Evolutionary conservation across 176 grass and related monocot genomes (phyloP).

Genomic region (Elaeis guineensis): DNA sequence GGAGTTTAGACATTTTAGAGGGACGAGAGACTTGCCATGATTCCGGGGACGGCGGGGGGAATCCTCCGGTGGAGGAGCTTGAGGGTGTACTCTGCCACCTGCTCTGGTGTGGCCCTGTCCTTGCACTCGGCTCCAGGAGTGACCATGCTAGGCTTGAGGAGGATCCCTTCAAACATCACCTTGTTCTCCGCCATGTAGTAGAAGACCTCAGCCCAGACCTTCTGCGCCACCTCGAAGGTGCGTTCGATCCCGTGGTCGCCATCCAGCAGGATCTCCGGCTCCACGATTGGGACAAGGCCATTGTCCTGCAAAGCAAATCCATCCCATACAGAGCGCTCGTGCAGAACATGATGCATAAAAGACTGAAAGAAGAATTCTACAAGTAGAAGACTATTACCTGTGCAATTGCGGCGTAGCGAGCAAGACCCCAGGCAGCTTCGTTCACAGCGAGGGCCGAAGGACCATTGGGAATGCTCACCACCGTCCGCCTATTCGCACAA

Average conservation of each 20-base stretch:
- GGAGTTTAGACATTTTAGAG: too few relatives aligned
- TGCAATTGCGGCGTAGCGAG: constrained; percentile 17
- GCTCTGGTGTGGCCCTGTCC: constrained; percentile 7
- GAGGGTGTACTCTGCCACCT: constrained; percentile 18
- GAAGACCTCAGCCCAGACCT: constrained; percentile 17
- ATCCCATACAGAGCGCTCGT: neutral
- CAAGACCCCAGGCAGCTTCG: constrained; percentile 19
- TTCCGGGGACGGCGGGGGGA: constrained; percentile 14
- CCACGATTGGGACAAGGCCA: constrained; percentile 17
- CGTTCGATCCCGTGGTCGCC: constrained; percentile 16
- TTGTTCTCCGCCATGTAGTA: constrained; percentile 19
- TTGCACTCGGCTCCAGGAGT: constrained; percentile 19
- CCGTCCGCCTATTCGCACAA: neutral
- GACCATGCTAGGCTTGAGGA: constrained; percentile 24
- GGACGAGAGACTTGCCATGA: constrained; percentile 7
- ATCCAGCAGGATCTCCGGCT: constrained; percentile 18
- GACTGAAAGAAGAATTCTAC: too few relatives aligned
- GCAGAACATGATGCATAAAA: neutral
- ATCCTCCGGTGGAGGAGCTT: constrained; percentile 13
- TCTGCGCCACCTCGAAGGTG: constrained; percentile 19
- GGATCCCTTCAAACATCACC: constrained; percentile 16
- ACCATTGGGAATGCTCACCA: constrained; percentile 15
- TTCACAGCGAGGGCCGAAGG: constrained; percentile 17
- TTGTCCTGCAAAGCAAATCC: neutral
- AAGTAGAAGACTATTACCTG: neutral